Evolutionary conservation across 768 basidiomycete genomes (phyloP).

Genomic region (Ephemerocybe angulata): DNA sequence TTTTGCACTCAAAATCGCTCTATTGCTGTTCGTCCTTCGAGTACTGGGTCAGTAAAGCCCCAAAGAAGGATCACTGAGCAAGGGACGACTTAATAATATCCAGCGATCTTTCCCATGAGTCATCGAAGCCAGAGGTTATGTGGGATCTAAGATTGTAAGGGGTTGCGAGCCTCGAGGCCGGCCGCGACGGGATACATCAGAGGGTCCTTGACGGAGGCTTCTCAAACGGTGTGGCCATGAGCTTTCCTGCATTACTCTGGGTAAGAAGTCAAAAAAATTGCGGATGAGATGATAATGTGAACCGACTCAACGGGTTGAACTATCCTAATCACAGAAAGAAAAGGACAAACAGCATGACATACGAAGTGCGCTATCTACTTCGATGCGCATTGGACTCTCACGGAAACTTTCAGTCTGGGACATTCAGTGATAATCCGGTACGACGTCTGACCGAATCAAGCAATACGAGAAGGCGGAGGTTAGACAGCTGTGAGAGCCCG

Average conservation of each 20-base stretch:
- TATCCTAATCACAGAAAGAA: background rate
- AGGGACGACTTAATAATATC: background rate
- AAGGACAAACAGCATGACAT: background rate
- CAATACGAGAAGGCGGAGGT: background rate
- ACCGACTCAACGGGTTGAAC: background rate
- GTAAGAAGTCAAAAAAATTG: background rate
- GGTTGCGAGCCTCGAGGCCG: background rate
- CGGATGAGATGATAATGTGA: background rate
- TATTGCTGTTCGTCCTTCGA: background rate
- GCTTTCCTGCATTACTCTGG: background rate
- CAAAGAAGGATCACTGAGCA: background rate
- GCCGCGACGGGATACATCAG: background rate
- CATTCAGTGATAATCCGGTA: background rate
- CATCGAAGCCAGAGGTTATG: background rate
- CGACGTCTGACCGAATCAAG: background rate
- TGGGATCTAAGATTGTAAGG: background rate
- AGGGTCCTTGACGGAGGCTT: background rate
- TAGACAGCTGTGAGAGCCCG: slow-evolving; percentile 1
- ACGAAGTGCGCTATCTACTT: background rate
- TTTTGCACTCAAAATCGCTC: background rate
- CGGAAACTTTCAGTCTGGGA: background rate
- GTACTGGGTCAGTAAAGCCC: background rate
- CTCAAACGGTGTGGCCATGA: background rate
- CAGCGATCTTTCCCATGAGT: background rate
- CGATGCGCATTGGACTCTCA: background rate